Base-by-base conservation (phyloP, 139 green algal species). In the Tetraselmis chui region DNA sequence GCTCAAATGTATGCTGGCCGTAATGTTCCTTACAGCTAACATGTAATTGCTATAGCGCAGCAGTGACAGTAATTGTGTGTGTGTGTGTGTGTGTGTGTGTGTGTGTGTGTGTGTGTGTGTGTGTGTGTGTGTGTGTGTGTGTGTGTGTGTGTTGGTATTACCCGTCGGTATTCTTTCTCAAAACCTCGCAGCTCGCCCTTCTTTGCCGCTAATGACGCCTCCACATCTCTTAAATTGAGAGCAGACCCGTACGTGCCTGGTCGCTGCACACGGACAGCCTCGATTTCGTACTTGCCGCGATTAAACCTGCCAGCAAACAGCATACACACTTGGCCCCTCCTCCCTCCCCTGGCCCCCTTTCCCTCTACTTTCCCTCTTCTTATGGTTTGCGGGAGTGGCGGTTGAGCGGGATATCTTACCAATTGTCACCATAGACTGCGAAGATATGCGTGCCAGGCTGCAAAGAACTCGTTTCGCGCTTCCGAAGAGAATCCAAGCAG, bases 361-460 rank as follows among this genome's bases (percentile, higher is more conserved):
- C n/a, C n/a, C n/a, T n/a, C n/a, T n/a, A n/a, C n/a, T n/a, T n/a
- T n/a, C n/a, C n/a, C n/a, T n/a, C n/a, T n/a, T n/a, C n/a, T n/a
- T n/a, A n/a, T n/a, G n/a, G n/a, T n/a, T n/a, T n/a, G n/a, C n/a
- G n/a, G n/a, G n/a, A n/a, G n/a, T n/a, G n/a, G n/a, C n/a, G n/a
- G n/a, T n/a, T n/a, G n/a, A n/a, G n/a, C 45, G 45, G 11, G 45
- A 67, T 18, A n/a, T n/a, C n/a, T 5, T 18, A 79, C 76, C 76
- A 79, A 22, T 79, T 79, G 29, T 79, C 76, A 18, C 76, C 76
- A 18, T 79, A 79, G 18, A 79, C 18, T 5, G 76, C 76, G 76
- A 79, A 79, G 29, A 79, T 22, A 22, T 79, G 76, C 76, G 29
- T 31, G 76, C 76, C 76, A 18, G 76, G 29, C 76, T 31, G 29